Conservation (phyloP, 2,329 filamentous ascomycete genomes). For the Xylariaceae sp. region DNA sequence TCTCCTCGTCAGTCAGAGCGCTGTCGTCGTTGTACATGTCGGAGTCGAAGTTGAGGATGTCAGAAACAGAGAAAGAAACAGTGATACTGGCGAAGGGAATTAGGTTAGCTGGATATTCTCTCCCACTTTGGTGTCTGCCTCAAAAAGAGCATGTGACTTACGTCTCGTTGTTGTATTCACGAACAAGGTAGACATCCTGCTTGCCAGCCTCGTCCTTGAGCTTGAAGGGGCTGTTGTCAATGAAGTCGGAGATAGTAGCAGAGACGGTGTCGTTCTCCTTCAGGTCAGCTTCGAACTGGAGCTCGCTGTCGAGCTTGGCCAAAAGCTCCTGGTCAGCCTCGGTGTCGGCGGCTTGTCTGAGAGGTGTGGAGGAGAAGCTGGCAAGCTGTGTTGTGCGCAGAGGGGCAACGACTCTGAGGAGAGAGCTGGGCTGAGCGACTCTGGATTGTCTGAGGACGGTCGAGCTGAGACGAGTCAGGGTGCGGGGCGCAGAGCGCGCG, state of each 20-base stretch:
- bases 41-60: conserved; percentile 64
- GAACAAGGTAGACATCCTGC: conserved; percentile 80
- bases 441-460: conserved; percentile 47
- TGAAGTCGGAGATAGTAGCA: conserved; percentile 76
- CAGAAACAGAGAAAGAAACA: conserved; percentile 77
- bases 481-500: conserved; percentile 62
- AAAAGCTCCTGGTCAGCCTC: conserved; percentile 73
- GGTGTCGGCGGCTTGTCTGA: conserved; percentile 39
- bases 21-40: conserved; percentile 52
- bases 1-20: conserved; percentile 49
- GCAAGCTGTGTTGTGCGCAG: conserved; percentile 37
- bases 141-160: conserved; percentile 40
- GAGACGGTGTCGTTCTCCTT: conserved; percentile 67
- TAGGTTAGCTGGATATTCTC: conserved; percentile 18
- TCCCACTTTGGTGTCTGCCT: conserved; percentile 12
- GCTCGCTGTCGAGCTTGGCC: conserved; percentile 79
- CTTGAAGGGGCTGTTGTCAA: conserved; percentile 80
- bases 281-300: conserved; percentile 77
- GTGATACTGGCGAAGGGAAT: conserved; percentile 52
- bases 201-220: conserved; percentile 75
- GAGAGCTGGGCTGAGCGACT: conserved; percentile 43
- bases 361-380: conserved; percentile 45
- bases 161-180: conserved; percentile 84
- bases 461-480: conserved; percentile 52
- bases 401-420: conserved; percentile 43